These are phyloP conservation scores for Nitzschia palea DNA, from an alignment of 108 stramenopile genomes.

Conservation along the genomic window DNA sequence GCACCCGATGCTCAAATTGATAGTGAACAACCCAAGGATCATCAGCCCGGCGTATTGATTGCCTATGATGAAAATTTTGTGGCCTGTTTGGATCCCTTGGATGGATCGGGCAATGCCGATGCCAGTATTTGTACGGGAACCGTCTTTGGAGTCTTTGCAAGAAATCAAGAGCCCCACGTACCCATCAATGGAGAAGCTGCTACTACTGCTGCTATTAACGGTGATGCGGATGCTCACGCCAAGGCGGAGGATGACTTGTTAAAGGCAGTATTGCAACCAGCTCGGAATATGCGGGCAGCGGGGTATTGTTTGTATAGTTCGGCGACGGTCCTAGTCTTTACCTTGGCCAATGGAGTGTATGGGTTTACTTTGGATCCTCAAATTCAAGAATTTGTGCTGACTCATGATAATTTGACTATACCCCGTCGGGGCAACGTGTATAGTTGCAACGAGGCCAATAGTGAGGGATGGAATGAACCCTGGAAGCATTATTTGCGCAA, in stretches of 20 bases:
- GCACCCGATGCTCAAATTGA: constrained; percentile 50
- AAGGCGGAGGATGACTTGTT: constrained; percentile 16
- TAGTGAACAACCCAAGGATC: constrained; percentile 54
- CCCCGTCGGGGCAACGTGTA: constrained; percentile 91
- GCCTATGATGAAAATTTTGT: constrained; percentile 81
- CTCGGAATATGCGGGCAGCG: constrained; percentile 83
- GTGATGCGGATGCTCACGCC: background rate
- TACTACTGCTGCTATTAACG: background rate
- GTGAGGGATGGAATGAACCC: constrained; percentile 69
- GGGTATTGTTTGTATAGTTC: constrained; percentile 97
- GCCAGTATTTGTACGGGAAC: constrained; percentile 97
- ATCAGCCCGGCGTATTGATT: constrained; percentile 90
- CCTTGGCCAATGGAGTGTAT: constrained; percentile 84
- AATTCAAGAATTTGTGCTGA: constrained; percentile 96
- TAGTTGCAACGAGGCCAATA: constrained; percentile 96
- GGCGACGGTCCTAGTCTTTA: constrained; percentile 94
- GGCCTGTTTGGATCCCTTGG: constrained; percentile 95
- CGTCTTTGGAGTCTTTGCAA: constrained; percentile 94
- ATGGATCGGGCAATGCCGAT: constrained; percentile 98
- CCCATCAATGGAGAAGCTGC: background rate
- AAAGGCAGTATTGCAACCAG: constrained; percentile 77
- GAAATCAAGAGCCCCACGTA: constrained; percentile 6
- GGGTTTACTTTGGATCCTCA: constrained; percentile 98
- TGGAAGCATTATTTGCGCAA: constrained; percentile 78
- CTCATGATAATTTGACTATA: constrained; percentile 83